Conservation (phyloP, 2,329 filamentous ascomycete genomes). For the Reticulascus tulasneorum region DNA sequence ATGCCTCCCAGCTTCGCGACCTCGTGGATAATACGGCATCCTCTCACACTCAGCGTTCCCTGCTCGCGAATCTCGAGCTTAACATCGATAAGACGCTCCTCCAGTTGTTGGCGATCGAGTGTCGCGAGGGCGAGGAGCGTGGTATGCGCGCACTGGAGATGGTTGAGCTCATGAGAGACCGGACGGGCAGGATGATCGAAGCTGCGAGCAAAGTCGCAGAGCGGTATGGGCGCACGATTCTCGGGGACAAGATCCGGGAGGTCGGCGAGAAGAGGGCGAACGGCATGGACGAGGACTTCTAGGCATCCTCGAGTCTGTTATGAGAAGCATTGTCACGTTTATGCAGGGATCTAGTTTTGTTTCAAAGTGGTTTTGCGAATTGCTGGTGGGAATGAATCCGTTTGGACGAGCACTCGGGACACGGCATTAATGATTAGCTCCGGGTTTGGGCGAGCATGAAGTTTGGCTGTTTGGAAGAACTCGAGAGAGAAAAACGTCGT, state of each 20-base stretch:
- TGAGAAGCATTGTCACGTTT: no score
- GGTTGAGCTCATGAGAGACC: slow-evolving; percentile 79
- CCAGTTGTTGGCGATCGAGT: slow-evolving; percentile 85
- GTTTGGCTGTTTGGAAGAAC: no score
- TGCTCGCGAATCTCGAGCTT: slow-evolving; percentile 68
- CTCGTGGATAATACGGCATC: slow-evolving; percentile 65
- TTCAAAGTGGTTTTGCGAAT: no score
- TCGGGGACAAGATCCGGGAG: slow-evolving; percentile 89
- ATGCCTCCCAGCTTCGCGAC: slow-evolving; percentile 72
- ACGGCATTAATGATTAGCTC: no score
- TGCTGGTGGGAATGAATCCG: no score
- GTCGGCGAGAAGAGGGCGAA: slow-evolving; percentile 67
- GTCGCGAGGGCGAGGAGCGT: slow-evolving; percentile 84
- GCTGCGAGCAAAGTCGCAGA: slow-evolving; percentile 86
- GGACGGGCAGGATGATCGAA: slow-evolving; percentile 84
- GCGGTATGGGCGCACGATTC: slow-evolving; percentile 72
- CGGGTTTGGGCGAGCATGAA: no score
- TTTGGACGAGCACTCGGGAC: no score
- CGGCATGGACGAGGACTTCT: slow-evolving; percentile 57
- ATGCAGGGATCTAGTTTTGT: no score
- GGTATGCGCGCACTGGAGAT: slow-evolving; percentile 95
- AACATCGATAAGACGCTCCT: slow-evolving; percentile 88
- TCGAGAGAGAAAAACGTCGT: no score
- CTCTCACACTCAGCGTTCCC: slow-evolving; percentile 59
- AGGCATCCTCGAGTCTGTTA: no score